Evolutionary conservation across 306 rosid species (phyloP).

Genomic region (Medicago arabica): DNA sequence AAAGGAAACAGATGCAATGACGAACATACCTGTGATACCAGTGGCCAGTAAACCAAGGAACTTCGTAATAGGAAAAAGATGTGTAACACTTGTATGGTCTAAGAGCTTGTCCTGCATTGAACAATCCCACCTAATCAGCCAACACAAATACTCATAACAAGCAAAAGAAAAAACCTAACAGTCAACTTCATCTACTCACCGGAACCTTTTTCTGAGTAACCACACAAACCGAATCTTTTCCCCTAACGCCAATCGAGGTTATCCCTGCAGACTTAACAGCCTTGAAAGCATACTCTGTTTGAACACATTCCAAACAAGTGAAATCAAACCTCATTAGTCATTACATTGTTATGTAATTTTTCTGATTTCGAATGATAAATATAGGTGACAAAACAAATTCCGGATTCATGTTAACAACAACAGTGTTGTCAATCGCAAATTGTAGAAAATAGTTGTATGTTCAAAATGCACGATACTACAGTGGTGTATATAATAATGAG

Average conservation of each 20-base stretch:
- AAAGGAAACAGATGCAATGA: background rate
- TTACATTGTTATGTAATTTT: background rate
- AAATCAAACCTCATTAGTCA: background rate
- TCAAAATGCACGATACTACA: background rate
- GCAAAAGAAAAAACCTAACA: constrained; percentile 20
- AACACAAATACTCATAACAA: constrained; percentile 15
- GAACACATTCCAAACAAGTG: constrained; percentile 36
- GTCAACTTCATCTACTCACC: constrained; percentile 58
- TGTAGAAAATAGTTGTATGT: background rate
- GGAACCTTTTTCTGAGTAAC: constrained; percentile 99
- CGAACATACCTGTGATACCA: constrained; percentile 79
- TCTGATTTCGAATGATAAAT: background rate
- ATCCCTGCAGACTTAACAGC: constrained; percentile 96
- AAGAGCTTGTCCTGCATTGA: constrained; percentile 87
- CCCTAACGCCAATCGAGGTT: constrained; percentile 92
- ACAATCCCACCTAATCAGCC: constrained; percentile 30
- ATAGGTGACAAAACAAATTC: background rate
- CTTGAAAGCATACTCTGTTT: constrained; percentile 93
- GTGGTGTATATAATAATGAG: too few species aligned
- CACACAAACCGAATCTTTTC: constrained; percentile 93
- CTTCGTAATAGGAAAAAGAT: constrained; percentile 90
- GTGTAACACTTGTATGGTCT: constrained; percentile 96
- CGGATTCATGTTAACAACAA: background rate
- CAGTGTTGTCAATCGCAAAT: too few species aligned
- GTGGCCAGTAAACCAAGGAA: constrained; percentile 94